These are phyloP conservation scores for Pilatotrama ljubarskyi DNA, from an alignment of 768 basidiomycete species.

Conservation along the genomic window DNA sequence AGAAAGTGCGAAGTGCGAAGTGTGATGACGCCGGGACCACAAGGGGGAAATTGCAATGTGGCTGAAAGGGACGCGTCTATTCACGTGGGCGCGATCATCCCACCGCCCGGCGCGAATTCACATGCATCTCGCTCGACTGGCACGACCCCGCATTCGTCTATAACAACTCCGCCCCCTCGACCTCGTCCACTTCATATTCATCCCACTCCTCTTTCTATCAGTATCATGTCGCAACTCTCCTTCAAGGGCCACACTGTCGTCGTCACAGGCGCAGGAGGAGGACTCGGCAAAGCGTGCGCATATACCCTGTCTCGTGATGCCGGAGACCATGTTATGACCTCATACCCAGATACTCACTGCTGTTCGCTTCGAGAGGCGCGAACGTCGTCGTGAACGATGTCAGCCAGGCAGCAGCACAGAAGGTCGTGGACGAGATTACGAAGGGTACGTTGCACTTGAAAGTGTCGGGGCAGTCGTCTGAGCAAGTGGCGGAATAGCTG, in stretches of 20 bases:
- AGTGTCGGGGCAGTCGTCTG: neutral
- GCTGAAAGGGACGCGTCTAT: slow-evolving; percentile 11
- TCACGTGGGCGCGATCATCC: slow-evolving; percentile 19
- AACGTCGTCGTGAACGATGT: slow-evolving; percentile 97
- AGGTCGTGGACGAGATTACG: slow-evolving; percentile 87
- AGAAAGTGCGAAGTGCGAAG: no score
- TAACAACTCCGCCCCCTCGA: neutral
- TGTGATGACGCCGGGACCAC: neutral
- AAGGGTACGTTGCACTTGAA: slow-evolving; percentile 50
- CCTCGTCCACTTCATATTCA: neutral
- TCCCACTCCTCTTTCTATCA: neutral
- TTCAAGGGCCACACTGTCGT: slow-evolving; percentile 92
- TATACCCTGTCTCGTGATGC: neutral
- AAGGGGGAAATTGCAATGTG: neutral
- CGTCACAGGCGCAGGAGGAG: slow-evolving; percentile 94
- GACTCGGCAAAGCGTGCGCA: slow-evolving; percentile 86
- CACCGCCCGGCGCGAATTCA: slow-evolving; percentile 10
- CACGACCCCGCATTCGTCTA: slow-evolving; percentile 13
- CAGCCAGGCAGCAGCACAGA: slow-evolving; percentile 82
- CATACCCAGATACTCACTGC: slow-evolving; percentile 71
- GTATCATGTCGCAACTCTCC: slow-evolving; percentile 44
- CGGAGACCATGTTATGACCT: neutral
- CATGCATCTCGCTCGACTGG: slow-evolving; percentile 3
- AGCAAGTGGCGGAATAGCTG: slow-evolving; percentile 48
- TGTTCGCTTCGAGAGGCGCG: slow-evolving; percentile 92